Conservation (phyloP, 306 rosid species). For the Citrullus amarus region DNA sequence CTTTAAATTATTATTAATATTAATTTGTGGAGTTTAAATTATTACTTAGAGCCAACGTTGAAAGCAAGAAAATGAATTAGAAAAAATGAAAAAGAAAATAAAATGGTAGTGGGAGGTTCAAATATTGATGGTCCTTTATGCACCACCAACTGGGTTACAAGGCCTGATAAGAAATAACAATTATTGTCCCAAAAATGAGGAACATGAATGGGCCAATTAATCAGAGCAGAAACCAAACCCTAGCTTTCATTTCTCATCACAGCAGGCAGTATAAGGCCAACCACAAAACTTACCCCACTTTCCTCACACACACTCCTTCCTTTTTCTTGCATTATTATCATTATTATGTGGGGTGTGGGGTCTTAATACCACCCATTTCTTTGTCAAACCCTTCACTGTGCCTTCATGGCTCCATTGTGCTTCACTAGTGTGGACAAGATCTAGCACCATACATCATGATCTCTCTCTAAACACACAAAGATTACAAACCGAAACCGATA, state of each 20-base stretch:
- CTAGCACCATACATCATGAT: conserved; percentile 8
- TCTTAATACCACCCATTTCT: conserved; percentile 4
- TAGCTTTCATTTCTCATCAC: not conserved
- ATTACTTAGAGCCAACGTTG: no score
- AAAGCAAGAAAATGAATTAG: not conserved
- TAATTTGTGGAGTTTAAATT: no score
- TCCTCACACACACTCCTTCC: not conserved
- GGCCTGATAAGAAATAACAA: conserved; percentile 9
- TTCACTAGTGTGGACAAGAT: conserved; percentile 11
- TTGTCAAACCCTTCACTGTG: not conserved
- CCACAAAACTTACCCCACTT: conserved; percentile 3
- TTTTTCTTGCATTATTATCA: not conserved
- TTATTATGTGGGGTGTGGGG: conserved; percentile 2
- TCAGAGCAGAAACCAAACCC: conserved; percentile 6
- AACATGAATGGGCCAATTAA: conserved; percentile 11
- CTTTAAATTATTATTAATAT: no score
- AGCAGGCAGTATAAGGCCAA: conserved; percentile 8
- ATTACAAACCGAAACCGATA: not conserved
- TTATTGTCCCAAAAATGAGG: conserved; percentile 4
- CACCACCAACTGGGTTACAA: conserved; percentile 14
- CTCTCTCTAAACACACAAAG: not conserved
- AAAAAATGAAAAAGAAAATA: not conserved
- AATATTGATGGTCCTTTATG: conserved; percentile 11
- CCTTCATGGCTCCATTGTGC: not conserved
- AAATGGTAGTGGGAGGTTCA: not conserved